Percentiles rank a stretch among this genome's conserved stretches.
Conservation (phyloP, 768 basidiomycete species). For the Fomitopsis pulvina region DNA sequence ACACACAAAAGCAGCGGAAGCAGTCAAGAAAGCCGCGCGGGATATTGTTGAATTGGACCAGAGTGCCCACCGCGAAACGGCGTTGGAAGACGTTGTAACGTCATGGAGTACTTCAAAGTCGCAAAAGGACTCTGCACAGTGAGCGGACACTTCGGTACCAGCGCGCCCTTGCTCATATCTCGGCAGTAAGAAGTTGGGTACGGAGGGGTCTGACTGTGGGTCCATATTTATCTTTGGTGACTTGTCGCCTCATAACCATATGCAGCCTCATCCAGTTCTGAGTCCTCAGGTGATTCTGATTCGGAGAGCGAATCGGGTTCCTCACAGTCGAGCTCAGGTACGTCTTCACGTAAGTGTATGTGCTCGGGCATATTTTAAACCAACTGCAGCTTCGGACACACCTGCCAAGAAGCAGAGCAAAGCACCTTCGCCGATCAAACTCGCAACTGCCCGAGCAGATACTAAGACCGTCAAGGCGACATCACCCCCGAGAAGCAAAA, state of each 20-base stretch:
- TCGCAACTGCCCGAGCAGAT: not conserved
- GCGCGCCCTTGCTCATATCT: constrained; percentile 5
- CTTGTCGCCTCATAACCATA: not conserved
- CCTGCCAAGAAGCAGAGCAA: not conserved
- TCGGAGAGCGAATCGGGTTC: constrained; percentile 25
- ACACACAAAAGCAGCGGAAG: constrained; percentile 65
- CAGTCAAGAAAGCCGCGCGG: constrained; percentile 69
- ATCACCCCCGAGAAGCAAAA: constrained; percentile 10
- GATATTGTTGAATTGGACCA: constrained; percentile 55
- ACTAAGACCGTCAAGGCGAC: constrained; percentile 3
- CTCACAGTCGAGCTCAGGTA: constrained; percentile 4
- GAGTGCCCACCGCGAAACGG: constrained; percentile 35
- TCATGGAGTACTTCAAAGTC: constrained; percentile 45
- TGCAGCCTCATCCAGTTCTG: constrained; percentile 22
- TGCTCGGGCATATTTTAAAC: not conserved
- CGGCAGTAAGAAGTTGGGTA: constrained; percentile 12
- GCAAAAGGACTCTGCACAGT: constrained; percentile 13
- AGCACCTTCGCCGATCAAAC: not conserved
- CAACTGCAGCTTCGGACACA: not conserved
- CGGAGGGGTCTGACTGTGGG: constrained; percentile 7
- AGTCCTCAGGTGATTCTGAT: constrained; percentile 10
- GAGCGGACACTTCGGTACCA: not conserved
- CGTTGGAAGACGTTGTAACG: constrained; percentile 57
- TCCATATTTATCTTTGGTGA: not conserved
- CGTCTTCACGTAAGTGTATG: not conserved